phyloP scores from a whole-genome alignment of 169 alveolate species.

The Plasmodium inui region DNA sequence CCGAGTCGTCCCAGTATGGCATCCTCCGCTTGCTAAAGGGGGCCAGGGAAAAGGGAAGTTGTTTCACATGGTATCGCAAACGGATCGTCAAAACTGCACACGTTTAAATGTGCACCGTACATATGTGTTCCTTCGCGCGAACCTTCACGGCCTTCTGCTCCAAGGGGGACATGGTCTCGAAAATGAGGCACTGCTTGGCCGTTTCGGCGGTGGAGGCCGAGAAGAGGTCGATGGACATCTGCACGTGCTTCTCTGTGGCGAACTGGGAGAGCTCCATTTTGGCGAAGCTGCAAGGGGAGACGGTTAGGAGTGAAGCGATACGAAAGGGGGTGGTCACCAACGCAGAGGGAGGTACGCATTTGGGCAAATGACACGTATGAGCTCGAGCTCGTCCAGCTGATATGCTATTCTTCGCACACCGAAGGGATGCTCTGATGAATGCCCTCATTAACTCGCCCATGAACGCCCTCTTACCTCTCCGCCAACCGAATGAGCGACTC shows the following conservation, averaged over 20 bases:
- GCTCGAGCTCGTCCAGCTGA: neutral
- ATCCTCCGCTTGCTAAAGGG: conserved; percentile 86
- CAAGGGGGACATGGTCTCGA: conserved; percentile 86
- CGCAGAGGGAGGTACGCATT: neutral
- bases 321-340: neutral
- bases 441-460: conserved; percentile 83
- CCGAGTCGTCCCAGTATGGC: conserved; percentile 85
- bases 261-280: conserved; percentile 91
- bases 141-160: conserved; percentile 88
- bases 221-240: conserved; percentile 92
- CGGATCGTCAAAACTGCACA: neutral
- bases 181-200: conserved; percentile 85
- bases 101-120: neutral
- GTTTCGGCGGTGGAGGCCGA: conserved; percentile 93
- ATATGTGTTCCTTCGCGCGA: neutral
- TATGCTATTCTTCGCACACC: neutral
- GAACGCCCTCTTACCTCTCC: conserved; percentile 83
- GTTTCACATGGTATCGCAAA: neutral
- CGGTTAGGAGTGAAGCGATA: neutral
- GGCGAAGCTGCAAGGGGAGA: conserved; percentile 85
- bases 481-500: conserved; percentile 98
- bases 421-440: neutral
- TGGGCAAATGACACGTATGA: neutral
- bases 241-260: conserved; percentile 91
- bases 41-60: conserved; percentile 1